phyloP scores from a whole-genome alignment of 176 grass and related monocot species.

The Otatea glauca region DNA sequence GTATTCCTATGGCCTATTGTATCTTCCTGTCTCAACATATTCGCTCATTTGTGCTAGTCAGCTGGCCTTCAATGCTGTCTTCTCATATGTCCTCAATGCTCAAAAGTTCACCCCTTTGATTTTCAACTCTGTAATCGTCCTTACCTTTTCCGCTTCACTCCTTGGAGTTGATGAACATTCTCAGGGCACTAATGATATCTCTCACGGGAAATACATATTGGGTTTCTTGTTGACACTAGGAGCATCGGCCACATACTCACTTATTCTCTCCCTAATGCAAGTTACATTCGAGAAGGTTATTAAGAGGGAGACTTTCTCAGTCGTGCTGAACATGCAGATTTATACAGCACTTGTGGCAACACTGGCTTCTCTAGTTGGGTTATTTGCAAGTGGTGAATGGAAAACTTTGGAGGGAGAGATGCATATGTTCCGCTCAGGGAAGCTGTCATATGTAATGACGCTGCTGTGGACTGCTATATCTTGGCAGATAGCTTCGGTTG shows the following conservation, averaged over 20 bases:
- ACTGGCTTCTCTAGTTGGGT: slow-evolving; percentile 61
- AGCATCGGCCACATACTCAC: slow-evolving; percentile 82
- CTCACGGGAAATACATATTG: slow-evolving; percentile 53
- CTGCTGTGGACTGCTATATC: slow-evolving; percentile 75
- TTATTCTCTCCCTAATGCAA: slow-evolving; percentile 96
- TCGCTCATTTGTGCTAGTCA: slow-evolving; percentile 94
- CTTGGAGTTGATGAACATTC: slow-evolving; percentile 66
- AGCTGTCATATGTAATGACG: slow-evolving; percentile 81
- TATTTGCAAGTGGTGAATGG: slow-evolving; percentile 90
- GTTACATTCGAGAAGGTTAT: slow-evolving; percentile 84
- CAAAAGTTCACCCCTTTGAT: slow-evolving; percentile 81
- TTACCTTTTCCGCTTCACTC: slow-evolving; percentile 80
- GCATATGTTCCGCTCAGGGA: slow-evolving; percentile 63
- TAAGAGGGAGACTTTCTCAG: slow-evolving; percentile 72
- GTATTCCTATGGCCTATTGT: slow-evolving; percentile 90
- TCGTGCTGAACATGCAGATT: slow-evolving; percentile 77
- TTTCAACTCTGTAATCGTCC: slow-evolving; percentile 76
- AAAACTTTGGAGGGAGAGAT: slow-evolving; percentile 74
- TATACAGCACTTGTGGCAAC: slow-evolving; percentile 67
- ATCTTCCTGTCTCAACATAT: slow-evolving; percentile 90
- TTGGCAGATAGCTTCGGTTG: slow-evolving; percentile 79
- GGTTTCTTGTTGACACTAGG: slow-evolving; percentile 77
- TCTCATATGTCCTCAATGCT: slow-evolving; percentile 82
- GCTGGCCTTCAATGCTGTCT: slow-evolving; percentile 86
- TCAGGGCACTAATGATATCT: slow-evolving; percentile 35